phyloP scores from a whole-genome alignment of 495 filamentous ascomycete species.

The Immersiella caudata region DNA sequence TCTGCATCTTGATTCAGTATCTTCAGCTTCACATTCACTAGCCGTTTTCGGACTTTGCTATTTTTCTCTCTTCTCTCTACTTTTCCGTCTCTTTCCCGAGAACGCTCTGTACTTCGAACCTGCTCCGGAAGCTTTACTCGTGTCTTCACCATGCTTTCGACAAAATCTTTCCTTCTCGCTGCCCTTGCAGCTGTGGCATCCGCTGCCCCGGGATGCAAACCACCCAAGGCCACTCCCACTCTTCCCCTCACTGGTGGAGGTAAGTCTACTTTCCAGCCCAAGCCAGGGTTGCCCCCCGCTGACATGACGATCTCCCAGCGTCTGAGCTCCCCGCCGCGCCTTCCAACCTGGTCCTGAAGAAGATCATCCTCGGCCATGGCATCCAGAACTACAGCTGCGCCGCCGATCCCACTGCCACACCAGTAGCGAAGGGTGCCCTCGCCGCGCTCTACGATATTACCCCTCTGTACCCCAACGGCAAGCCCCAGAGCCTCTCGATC shows the following conservation, averaged over 20 bases:
- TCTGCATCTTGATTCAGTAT: constrained; percentile 6
- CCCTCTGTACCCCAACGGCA: constrained; percentile 45
- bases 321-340: constrained; percentile 52
- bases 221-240: constrained; percentile 20
- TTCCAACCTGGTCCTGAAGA: constrained; percentile 54
- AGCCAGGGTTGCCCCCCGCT: neutral
- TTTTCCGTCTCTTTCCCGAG: constrained; percentile 12
- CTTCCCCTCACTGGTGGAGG: constrained; percentile 32
- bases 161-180: constrained; percentile 28
- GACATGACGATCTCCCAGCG: constrained; percentile 19
- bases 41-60: constrained; percentile 17
- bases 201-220: constrained; percentile 27
- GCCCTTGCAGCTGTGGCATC: constrained; percentile 32
- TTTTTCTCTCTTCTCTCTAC: constrained; percentile 3
- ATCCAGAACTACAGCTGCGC: constrained; percentile 79
- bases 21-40: constrained; percentile 3
- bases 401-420: constrained; percentile 21
- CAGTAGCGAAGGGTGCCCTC: constrained; percentile 59
- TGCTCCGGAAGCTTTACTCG: constrained; percentile 29
- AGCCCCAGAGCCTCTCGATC: constrained; percentile 33
- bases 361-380: constrained; percentile 69
- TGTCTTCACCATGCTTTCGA: constrained; percentile 33
- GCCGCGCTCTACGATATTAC: constrained; percentile 69
- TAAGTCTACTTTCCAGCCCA: constrained; percentile 12
- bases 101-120: constrained; percentile 18